Evolutionary conservation across 768 basidiomycete genomes (phyloP), one percentile per base, ranked within the genome.

Genomic region (Sporobolomyces roseus): DNA sequence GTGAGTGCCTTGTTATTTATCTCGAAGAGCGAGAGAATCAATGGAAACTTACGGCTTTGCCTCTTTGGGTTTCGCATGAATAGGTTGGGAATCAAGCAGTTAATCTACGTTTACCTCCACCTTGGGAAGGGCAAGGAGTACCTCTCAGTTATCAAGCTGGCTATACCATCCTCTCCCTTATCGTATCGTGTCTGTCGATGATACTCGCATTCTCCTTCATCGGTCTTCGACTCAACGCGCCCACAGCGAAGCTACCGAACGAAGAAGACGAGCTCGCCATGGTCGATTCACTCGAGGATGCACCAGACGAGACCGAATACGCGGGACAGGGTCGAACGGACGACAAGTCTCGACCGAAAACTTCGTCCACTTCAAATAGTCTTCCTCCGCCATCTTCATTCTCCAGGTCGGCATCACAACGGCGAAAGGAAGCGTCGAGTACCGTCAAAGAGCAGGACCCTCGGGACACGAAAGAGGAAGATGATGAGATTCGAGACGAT

Each of bases 191-290:
- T 52, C 49, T 67, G 10, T 61, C 51, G 19, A 72, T 72, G 71
- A 68, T 61, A 48, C 49, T 72, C 63, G 71, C 71, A 38, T 72
- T 72, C 43, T 61, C 63, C 29, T 72, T 72, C 53, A 72, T 72
- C 66, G 71, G 66, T 46, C 71, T 72, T 3, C 66, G 71, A 2
- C 16, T 72, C 43, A 50, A 51, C 33, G 14, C 61, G 36, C 23
- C n/a, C 16, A 8, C 38, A 32, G 61, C 60, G 50, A 36, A 36
- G 27, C 30, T 55, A 9, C n/a, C 41, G n/a, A 46, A 30, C 36
- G 60, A 61, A 25, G 53, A 61, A 53, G 29, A 29, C 32, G 36
- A 13, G 7, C 21, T 32, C n/a, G n/a, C 1, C n/a, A n/a, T 25
- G 32, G 58, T 35, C 14, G 50, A 66, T 21, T 53, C 33, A 23